Evolutionary conservation across 805 yeast genomes (phyloP).

Genomic region (Kazachstania africana): DNA sequence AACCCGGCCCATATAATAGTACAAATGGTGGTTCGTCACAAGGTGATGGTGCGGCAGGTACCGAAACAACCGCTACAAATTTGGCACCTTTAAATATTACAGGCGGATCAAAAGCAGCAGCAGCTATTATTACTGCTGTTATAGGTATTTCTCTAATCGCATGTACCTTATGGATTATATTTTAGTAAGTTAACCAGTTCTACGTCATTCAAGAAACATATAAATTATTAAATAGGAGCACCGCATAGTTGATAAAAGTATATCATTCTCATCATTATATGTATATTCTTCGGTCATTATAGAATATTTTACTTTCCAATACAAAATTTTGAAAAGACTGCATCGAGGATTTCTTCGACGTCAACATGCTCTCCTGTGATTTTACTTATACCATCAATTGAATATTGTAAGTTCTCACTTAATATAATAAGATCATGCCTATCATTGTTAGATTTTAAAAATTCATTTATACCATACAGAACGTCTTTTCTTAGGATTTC

Average conservation of each 20-base stretch:
- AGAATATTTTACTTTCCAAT: conserved; percentile 57
- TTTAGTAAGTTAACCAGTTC: conserved; percentile 11
- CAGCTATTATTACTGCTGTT: conserved; percentile 49
- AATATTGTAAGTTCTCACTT: conserved; percentile 56
- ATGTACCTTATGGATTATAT: conserved; percentile 32
- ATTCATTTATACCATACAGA: conserved; percentile 59
- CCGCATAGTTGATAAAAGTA: too few species aligned
- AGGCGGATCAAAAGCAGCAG: conserved; percentile 47
- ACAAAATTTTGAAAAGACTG: conserved; percentile 84
- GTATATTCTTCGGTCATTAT: too few species aligned
- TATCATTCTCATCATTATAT: too few species aligned
- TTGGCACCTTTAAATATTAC: conserved; percentile 30
- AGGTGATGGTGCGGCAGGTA: conserved; percentile 61
- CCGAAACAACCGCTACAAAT: conserved; percentile 27
- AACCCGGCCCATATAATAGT: conserved; percentile 50
- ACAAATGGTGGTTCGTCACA: conserved; percentile 54
- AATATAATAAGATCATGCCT: conserved; percentile 69
- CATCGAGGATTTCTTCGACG: conserved; percentile 81
- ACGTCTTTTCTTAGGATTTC: conserved; percentile 72
- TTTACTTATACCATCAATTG: conserved; percentile 82
- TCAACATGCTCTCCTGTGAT: conserved; percentile 86
- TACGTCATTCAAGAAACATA: too few species aligned
- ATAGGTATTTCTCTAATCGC: conserved; percentile 34
- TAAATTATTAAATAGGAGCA: too few species aligned
- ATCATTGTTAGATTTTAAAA: conserved; percentile 33